These are phyloP conservation scores for Chrysoporthe cubensis DNA, from an alignment of 2,329 filamentous ascomycete species.

Conservation along the genomic window DNA sequence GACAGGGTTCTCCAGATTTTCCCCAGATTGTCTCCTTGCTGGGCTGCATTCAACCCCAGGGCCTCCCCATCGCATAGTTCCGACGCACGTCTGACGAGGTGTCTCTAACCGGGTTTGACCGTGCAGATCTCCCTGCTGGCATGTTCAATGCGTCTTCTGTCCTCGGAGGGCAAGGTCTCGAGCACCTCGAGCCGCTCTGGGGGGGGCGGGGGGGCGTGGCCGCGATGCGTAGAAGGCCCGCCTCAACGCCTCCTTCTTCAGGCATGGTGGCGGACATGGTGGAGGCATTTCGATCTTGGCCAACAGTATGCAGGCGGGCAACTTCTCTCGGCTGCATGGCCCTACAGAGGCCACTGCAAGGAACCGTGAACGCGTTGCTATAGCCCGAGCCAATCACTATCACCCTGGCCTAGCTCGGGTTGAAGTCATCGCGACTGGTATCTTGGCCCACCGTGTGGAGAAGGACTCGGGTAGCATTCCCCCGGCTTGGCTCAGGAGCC, in stretches of 20 bases:
- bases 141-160: too few species aligned
- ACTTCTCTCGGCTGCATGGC: background rate
- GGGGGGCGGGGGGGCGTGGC: too few species aligned
- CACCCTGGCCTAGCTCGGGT: background rate
- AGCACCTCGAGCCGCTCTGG: too few species aligned
- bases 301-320: background rate
- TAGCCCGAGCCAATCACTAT: background rate
- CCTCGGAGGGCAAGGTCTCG: too few species aligned
- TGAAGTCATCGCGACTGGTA: slow-evolving; percentile 5
- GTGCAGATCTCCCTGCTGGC: too few species aligned
- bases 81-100: too few species aligned
- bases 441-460: background rate
- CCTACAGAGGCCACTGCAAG: background rate
- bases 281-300: background rate
- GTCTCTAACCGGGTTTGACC: too few species aligned
- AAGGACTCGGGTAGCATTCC: background rate
- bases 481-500: background rate
- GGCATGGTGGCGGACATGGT: too few species aligned
- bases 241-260: too few species aligned
- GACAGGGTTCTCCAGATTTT: slow-evolving; percentile 3
- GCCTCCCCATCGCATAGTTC: too few species aligned
- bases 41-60: background rate
- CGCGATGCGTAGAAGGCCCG: too few species aligned
- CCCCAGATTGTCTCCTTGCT: background rate
- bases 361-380: background rate